phyloP scores from a whole-genome alignment of 2,329 filamentous ascomycete genomes.

The Sclerotinia glacialis region DNA sequence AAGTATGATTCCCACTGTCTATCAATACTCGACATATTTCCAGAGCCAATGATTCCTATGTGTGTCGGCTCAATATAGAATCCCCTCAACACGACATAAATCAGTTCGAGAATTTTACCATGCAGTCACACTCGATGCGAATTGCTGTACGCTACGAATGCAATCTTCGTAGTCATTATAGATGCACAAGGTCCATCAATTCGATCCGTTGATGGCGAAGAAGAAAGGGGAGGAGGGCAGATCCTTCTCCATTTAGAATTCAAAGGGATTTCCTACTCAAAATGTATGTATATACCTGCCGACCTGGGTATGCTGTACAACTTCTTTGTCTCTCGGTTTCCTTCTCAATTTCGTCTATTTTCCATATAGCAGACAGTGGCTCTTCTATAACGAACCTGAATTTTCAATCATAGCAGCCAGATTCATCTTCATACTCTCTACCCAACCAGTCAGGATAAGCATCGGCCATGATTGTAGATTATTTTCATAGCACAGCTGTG shows the following conservation, averaged over 20 bases:
- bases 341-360: neutral
- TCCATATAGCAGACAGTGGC: neutral
- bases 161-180: neutral
- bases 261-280: neutral
- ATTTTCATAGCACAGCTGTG: neutral
- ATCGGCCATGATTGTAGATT: neutral
- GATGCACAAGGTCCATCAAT: neutral
- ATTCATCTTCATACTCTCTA: neutral
- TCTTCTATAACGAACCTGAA: neutral
- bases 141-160: neutral
- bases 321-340: neutral
- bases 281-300: neutral
- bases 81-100: slow-evolving; percentile 4
- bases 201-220: neutral
- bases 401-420: neutral
- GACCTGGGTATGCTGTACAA: neutral
- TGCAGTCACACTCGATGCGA: neutral
- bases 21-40: neutral
- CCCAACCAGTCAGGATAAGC: neutral
- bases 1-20: neutral
- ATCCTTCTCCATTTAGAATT: neutral
- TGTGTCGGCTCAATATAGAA: neutral
- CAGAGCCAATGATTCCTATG: neutral
- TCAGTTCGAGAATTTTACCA: neutral
- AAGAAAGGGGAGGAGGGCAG: neutral